phyloP scores from a whole-genome alignment of 1,284 basidiomycete genomes.

The Gymnopus androsaceus region DNA sequence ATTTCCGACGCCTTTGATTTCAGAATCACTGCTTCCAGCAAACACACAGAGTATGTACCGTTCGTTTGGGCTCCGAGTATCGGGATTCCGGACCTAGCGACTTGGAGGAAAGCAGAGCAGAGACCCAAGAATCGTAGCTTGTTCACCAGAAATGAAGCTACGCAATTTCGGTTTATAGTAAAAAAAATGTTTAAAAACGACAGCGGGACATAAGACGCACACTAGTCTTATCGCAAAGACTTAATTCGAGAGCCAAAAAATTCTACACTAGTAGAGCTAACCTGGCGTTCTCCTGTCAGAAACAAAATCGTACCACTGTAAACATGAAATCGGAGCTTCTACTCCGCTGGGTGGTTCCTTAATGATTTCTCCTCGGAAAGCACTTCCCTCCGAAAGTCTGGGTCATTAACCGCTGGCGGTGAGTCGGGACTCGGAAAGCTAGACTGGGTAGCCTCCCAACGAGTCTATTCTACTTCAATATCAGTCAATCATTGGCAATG shows the following conservation, averaged over 20 bases:
- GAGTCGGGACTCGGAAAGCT: too few relatives aligned
- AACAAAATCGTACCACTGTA: background rate
- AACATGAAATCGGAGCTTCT: background rate
- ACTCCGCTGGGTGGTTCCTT: background rate
- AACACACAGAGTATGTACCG: background rate
- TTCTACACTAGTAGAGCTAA: background rate
- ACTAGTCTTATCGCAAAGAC: background rate
- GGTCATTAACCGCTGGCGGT: too few relatives aligned
- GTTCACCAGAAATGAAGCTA: too few relatives aligned
- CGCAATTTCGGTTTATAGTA: too few relatives aligned
- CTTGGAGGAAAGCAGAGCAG: too few relatives aligned
- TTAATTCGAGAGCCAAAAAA: background rate
- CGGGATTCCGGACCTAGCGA: too few relatives aligned
- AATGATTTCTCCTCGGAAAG: conserved; percentile 7
- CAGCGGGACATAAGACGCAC: conserved; percentile 5
- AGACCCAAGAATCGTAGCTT: too few relatives aligned
- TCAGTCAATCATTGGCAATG: background rate
- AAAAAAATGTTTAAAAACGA: background rate
- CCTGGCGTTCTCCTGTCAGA: background rate
- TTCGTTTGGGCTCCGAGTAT: too few relatives aligned
- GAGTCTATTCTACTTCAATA: background rate
- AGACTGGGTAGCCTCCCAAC: too few relatives aligned
- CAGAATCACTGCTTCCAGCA: background rate
- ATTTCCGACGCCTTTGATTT: conserved; percentile 6
- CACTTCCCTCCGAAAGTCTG: background rate